Conservation (phyloP, 495 filamentous ascomycete genomes). For the Aspergillus bertholletiae region DNA sequence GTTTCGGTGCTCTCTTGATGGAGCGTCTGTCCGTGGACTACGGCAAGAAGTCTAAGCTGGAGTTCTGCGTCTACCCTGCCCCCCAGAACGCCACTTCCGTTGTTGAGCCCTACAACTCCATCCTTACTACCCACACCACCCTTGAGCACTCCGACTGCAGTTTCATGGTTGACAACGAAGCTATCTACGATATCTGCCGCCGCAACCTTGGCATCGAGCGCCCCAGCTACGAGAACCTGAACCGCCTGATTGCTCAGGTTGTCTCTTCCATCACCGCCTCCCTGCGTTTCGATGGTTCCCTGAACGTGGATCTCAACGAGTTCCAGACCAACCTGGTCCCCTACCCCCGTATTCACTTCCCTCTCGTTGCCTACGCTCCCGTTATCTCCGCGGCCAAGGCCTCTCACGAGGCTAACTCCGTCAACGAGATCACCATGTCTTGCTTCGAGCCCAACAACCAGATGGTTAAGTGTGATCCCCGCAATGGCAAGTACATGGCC, state of each 20-base stretch:
- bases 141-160: constrained; percentile 99
- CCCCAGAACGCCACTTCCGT: constrained; percentile 95
- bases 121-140: constrained; percentile 97
- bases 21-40: constrained; percentile 97
- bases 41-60: constrained; percentile 99
- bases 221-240: constrained; percentile 96
- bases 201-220: constrained; percentile 95
- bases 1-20: constrained; percentile 96
- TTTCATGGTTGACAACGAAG: constrained; percentile 99
- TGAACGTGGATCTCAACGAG: constrained; percentile 99
- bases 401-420: constrained; percentile 82
- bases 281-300: constrained; percentile 95
- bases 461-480: constrained; percentile 99
- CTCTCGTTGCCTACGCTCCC: constrained; percentile 91
- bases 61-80: constrained; percentile 98
- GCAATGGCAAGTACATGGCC: constrained; percentile 99
- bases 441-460: constrained; percentile 83
- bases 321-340: constrained; percentile 99
- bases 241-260: constrained; percentile 97
- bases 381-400: constrained; percentile 92
- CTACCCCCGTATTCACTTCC: constrained; percentile 99
- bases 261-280: constrained; percentile 98
- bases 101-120: constrained; percentile 99
- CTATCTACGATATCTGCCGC: constrained; percentile 99
- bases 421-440: constrained; percentile 61